These are phyloP conservation scores for Aspergillus avenaceus DNA, from an alignment of 495 filamentous ascomycete genomes.

Conservation along the genomic window DNA sequence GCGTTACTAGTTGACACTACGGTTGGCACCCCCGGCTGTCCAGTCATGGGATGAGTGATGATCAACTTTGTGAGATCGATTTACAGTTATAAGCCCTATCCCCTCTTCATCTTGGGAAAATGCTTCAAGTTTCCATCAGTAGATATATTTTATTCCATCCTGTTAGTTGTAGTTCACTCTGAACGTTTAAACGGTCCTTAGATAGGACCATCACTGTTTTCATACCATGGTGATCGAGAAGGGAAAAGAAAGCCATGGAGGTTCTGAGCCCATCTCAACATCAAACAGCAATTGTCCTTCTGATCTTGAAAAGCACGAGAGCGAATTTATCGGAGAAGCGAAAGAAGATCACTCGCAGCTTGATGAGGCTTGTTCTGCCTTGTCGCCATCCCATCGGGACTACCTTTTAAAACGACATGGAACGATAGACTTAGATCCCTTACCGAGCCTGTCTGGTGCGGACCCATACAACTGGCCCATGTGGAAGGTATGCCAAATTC, in stretches of 20 bases:
- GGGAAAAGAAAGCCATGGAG: neutral
- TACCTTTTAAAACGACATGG: conserved; percentile 13
- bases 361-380: neutral
- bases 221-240: neutral
- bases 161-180: neutral
- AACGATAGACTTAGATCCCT: conserved; percentile 47
- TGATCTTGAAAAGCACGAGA: neutral
- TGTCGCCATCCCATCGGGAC: conserved; percentile 4
- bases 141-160: neutral
- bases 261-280: neutral
- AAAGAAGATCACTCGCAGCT: neutral
- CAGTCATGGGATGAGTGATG: neutral
- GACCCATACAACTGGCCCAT: conserved; percentile 53
- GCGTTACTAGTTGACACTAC: neutral
- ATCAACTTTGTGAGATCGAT: neutral
- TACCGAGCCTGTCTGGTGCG: conserved; percentile 40
- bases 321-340: conserved; percentile 3
- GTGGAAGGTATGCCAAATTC: conserved; percentile 28
- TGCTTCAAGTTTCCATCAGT: neutral
- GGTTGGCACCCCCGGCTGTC: neutral
- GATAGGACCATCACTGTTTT: no score
- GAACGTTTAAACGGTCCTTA: no score
- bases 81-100: neutral
- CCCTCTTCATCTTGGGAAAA: neutral
- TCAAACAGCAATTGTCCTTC: neutral